Conservation (phyloP, 2,329 filamentous ascomycete genomes). For the Alternaria tenuissima region DNA sequence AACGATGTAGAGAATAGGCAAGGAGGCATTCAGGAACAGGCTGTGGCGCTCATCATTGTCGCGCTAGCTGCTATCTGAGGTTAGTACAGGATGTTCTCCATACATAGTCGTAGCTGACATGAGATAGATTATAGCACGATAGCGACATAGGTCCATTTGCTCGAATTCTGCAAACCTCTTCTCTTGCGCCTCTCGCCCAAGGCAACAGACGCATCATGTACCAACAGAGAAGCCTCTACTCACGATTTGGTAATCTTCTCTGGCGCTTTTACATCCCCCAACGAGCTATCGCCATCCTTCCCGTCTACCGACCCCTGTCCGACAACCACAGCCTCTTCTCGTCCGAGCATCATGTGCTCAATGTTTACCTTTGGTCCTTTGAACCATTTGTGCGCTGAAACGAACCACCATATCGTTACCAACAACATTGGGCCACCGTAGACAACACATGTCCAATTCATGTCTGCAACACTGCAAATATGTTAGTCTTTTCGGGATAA, state of each 20-base stretch:
- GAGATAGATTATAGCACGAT: no score
- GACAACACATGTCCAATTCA: constrained; percentile 76
- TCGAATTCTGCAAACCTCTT: no score
- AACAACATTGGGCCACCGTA: constrained; percentile 71
- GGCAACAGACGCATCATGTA: no score
- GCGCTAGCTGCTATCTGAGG: no score
- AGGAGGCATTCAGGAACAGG: no score
- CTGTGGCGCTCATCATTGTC: no score
- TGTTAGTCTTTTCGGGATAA: constrained; percentile 17
- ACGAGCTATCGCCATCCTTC: constrained; percentile 18
- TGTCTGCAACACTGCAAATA: constrained; percentile 53
- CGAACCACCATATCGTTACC: constrained; percentile 68
- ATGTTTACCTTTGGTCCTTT: constrained; percentile 75
- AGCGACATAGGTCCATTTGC: no score
- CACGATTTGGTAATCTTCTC: constrained; percentile 13
- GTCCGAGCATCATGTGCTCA: constrained; percentile 61
- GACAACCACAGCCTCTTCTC: constrained; percentile 50
- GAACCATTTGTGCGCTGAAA: constrained; percentile 73
- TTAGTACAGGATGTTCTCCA: no score
- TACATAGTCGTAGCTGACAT: no score
- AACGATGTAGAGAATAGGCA: no score
- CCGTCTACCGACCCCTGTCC: constrained; percentile 29
- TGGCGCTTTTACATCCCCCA: not conserved
- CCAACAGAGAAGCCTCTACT: not conserved
- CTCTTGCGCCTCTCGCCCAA: no score